Evolutionary conservation across 2,329 filamentous ascomycete genomes (phyloP).

Genomic region (Aspergillus clavatus): DNA sequence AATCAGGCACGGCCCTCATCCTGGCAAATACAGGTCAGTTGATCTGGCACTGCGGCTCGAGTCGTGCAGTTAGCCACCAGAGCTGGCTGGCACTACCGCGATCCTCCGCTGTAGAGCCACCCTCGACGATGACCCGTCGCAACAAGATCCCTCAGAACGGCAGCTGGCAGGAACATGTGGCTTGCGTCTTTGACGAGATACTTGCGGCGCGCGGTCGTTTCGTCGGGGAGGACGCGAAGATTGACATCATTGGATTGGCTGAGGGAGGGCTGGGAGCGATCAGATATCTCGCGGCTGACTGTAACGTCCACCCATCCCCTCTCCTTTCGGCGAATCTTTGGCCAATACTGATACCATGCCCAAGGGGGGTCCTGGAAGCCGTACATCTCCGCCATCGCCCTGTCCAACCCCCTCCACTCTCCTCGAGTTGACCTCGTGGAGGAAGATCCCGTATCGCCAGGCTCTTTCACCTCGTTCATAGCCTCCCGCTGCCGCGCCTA

Average conservation of each 20-base stretch:
- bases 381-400: slow-evolving; percentile 38
- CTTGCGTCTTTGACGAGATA: slow-evolving; percentile 61
- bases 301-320: slow-evolving; percentile 41
- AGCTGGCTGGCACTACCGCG: slow-evolving; percentile 58
- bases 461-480: slow-evolving; percentile 30
- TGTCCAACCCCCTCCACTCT: slow-evolving; percentile 37
- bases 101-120: slow-evolving; percentile 57
- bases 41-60: slow-evolving; percentile 65
- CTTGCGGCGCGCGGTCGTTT: slow-evolving; percentile 43
- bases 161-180: slow-evolving; percentile 57
- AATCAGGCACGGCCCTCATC: slow-evolving; percentile 49
- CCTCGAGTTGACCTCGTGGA: slow-evolving; percentile 23
- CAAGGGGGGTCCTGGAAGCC: slow-evolving; percentile 38
- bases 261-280: slow-evolving; percentile 59
- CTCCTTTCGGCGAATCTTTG: not conserved
- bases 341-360: slow-evolving; percentile 1
- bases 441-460: not conserved
- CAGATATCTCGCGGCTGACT: slow-evolving; percentile 53
- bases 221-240: slow-evolving; percentile 46
- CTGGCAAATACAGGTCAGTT: slow-evolving; percentile 74
- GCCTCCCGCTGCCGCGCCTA: slow-evolving; percentile 59
- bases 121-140: slow-evolving; percentile 46
- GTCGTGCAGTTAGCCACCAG: slow-evolving; percentile 54
- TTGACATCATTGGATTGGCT: slow-evolving; percentile 69
- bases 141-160: slow-evolving; percentile 63